Evolutionary conservation across 2,329 filamentous ascomycete species (phyloP), one percentile per base, ranked within the genome.

Genomic region (Corynespora cassiicola): DNA sequence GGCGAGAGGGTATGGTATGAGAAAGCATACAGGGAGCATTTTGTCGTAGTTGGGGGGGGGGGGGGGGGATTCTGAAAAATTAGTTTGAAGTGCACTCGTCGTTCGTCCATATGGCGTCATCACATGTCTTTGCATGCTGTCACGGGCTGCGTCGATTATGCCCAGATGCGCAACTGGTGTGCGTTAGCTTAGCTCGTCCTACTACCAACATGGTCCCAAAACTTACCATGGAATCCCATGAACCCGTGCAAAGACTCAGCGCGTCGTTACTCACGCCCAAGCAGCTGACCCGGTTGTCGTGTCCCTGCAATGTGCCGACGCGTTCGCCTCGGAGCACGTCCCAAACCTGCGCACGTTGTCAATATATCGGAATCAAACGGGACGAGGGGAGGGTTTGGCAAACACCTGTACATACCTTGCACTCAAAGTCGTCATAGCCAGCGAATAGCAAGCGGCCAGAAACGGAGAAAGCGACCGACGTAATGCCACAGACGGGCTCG

Each of bases 221-320:
- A 81, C 90, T 76, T 82, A 97, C 94, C 79, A 96, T 81, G 63
- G 94, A 96, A 76, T 99, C 94, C 94, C 94, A 99, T 57, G 94
- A 99, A 71, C 94, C 94, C 65, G 94, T 99, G 82, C 94, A 97
- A 76, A 99, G 80, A 78, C 92, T 97, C 77, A 97, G 96, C 50
- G 92, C 94, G 68, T 99, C 94, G 71, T 97, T 97, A 80, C 92
- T 97, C 60, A 99, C 94, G 55, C 94, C 94, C 67, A 99, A 77
- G 74, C 94, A 99, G 82, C 92, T 97, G 69, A 99, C 94, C 56
- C 94, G 88, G 78, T 99, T 99, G 75, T 97, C 92, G 72, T 99
- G 94, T 61, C 94, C 94, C 63, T 95, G 92, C 44, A 99, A 80
- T 39, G 91, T 96, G 66, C 94, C 94, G 52, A 99, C 90, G 75